These are phyloP conservation scores for Saturnispora sekii DNA, from an alignment of 805 yeast genomes.

Conservation along the genomic window DNA sequence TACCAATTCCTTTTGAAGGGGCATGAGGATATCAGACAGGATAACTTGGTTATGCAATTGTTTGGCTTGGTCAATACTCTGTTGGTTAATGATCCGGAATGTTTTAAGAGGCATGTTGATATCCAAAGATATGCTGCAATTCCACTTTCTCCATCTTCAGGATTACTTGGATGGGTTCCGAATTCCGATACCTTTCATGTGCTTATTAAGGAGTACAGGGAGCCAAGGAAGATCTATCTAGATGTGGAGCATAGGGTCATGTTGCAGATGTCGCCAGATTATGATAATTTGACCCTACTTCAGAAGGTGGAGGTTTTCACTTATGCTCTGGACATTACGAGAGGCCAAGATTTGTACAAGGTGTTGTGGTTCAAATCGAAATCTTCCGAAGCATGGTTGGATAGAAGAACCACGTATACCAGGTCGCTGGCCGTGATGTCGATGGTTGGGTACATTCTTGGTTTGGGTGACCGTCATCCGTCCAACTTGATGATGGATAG, in stretches of 20 bases:
- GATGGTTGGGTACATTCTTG: conserved; percentile 95
- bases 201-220: conserved; percentile 85
- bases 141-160: conserved; percentile 95
- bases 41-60: conserved; percentile 93
- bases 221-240: conserved; percentile 75
- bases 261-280: conserved; percentile 97
- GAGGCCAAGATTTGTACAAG: conserved; percentile 93
- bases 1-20: conserved; percentile 82
- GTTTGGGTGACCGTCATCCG: conserved; percentile 97
- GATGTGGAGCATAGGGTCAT: conserved; percentile 92
- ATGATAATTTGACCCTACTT: conserved; percentile 76
- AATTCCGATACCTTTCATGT: conserved; percentile 96
- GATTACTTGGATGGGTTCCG: conserved; percentile 94
- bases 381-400: conserved; percentile 96
- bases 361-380: conserved; percentile 94
- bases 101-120: conserved; percentile 90
- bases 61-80: conserved; percentile 92
- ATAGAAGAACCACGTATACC: conserved; percentile 92
- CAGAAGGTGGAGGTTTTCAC: conserved; percentile 96
- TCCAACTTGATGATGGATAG: conserved; percentile 93
- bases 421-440: conserved; percentile 97
- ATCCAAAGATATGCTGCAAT: conserved; percentile 89
- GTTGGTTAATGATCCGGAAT: conserved; percentile 82
- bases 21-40: conserved; percentile 97
- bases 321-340: conserved; percentile 86